Base-by-base conservation (phyloP, 495 filamentous ascomycete species). In the Xylaria curta region DNA sequence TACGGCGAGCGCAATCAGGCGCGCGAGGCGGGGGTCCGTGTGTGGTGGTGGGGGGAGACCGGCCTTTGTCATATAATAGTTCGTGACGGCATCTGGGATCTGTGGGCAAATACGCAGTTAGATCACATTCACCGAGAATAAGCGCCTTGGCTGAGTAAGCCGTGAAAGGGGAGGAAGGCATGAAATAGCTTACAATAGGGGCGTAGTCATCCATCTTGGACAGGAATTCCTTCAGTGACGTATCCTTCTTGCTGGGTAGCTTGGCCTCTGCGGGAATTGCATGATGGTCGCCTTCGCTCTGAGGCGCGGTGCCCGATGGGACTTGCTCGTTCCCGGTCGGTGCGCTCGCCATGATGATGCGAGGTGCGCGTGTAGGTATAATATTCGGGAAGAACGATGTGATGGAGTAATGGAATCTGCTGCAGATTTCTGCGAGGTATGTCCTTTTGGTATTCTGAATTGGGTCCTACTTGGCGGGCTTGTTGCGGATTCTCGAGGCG, bases 171-270 rank as follows among this genome's bases (percentile, higher is more conserved):
- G 1, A 42, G 44, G 60, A 10, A 40, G 26, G n/a, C n/a, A 42
- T 36, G 40, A 51, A 36, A 19, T 21, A 83, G 49, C 90, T 73
- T 88, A 98, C 95, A 74, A 99, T 97, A 21, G 96, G 96, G 58
- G 96, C 94, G 83, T 97, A 98, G 74, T 99, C 96, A 77, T 99
- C 96, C 95, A 98, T 98, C 86, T 95, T 97, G 47, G 86, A 84
- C 12, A 99, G 80, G 77, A 99, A 97, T 77, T 98, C 94, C 72
- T 93, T 92, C 68, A 99, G 84, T 21, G 90, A 94, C 1, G 91
- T 92, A 81, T 99, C 96, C 79, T 98, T 98, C 77, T 93, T 92
- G 31, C 89, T 91, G 0, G 93, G 88, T 3, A 85, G 60, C 75
- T 80, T 86, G 1, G 83, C 68, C 4, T 87, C 86, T 36, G 73